Evolutionary conservation across 1,139 yeast genomes (phyloP).

Genomic region (Yamadazyma songkhlaensis): DNA sequence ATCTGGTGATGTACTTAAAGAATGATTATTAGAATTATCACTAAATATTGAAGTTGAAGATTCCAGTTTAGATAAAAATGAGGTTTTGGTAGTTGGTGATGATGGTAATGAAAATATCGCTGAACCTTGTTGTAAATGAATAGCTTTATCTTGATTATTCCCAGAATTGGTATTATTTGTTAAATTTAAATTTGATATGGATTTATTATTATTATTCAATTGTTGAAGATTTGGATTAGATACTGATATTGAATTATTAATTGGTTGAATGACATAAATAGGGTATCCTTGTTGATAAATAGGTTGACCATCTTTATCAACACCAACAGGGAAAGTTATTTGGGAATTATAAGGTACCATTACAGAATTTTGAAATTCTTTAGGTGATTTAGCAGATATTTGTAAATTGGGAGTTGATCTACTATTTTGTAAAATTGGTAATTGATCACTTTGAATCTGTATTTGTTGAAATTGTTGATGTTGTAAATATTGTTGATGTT

Average conservation of each 20-base stretch:
- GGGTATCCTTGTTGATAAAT: constrained; percentile 34
- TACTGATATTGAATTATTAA: background rate
- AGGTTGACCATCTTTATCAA: constrained; percentile 35
- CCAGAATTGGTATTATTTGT: background rate
- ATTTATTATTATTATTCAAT: background rate
- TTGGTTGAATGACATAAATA: constrained; percentile 32
- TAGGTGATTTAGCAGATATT: background rate
- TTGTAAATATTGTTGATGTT: constrained; percentile 6
- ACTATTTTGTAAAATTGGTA: background rate
- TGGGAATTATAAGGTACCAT: constrained; percentile 9
- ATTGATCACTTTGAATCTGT: background rate
- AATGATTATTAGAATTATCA: constrained; percentile 21
- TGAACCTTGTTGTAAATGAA: constrained; percentile 20
- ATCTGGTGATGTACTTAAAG: constrained; percentile 37
- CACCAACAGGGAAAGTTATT: constrained; percentile 27
- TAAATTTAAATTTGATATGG: constrained; percentile 1
- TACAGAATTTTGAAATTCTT: background rate
- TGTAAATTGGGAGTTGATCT: constrained; percentile 1
- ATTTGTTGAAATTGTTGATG: background rate
- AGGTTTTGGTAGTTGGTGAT: constrained; percentile 21
- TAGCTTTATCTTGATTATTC: constrained; percentile 4
- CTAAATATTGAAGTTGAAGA: constrained; percentile 18
- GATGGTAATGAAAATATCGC: constrained; percentile 27
- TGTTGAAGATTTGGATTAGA: background rate
- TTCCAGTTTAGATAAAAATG: constrained; percentile 13